Base-by-base conservation (phyloP, 2,329 filamentous ascomycete species). In the Rhynchosporium secalis region DNA sequence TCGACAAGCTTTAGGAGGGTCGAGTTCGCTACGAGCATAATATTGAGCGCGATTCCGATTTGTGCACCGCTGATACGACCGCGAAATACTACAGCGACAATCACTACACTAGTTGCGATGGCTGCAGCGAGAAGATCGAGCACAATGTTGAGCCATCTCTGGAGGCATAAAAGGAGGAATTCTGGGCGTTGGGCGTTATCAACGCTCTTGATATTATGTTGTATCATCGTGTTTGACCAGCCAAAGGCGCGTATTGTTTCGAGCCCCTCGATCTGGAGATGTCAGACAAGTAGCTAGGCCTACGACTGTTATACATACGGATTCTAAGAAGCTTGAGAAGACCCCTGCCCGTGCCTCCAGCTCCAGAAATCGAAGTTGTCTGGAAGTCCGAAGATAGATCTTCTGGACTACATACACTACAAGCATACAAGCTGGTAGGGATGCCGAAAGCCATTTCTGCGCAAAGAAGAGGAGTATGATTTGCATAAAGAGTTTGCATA, bases 141-240 rank as follows among this genome's bases (percentile, higher is more conserved):
- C 0, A 79, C 77, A 0, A 86, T 75, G 0, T 71, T 76, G 0
- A 87, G 76, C 84, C 84, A 87, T 41, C 81, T 77, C 69, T 87
- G 85, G 3, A 85, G 78, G 45, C 80, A 79, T 61, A 78, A 81
- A 5, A 86, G 75, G 0, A 86, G 76, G 66, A 87, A 87, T 56
- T 81, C 83, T 0, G 84, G 83, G 28, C 76, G 73, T 66, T 87
- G 84, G 0, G 83, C 83, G 7, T 72, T 72, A 62, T 86, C 81
- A 1, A 87, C 73, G 0, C 81, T 75, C 6, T 69, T 65, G 20
- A 78, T 71, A 59, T 82, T 84, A 60, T 77, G 77, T 33, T 77
- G 67, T 15, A 78, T 73, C 59, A 79, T 76, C 5, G 72, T 70
- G 0, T 72, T 65, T n/a, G 79, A 75, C 83, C 83, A 86, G 1